Evolutionary conservation across 441 rosid species (phyloP).

Genomic region (Adansonia madagascariensis): DNA sequence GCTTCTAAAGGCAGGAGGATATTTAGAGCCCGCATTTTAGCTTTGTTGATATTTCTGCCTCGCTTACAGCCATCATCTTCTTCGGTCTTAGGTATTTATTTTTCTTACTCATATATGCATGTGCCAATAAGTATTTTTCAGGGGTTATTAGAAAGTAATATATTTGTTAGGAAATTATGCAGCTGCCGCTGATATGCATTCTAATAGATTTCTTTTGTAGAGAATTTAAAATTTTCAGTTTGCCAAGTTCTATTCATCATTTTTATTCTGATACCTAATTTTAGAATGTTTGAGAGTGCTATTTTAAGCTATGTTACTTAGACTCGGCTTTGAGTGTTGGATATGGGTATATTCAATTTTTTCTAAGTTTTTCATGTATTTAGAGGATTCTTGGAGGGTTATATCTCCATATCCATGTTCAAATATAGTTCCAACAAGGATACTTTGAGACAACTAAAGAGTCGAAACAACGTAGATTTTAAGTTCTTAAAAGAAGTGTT

Average conservation of each 20-base stretch:
- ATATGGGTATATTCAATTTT: too few relatives aligned
- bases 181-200: conserved; percentile 18
- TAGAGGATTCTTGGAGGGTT: too few relatives aligned
- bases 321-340: too few relatives aligned
- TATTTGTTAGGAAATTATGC: conserved; percentile 28
- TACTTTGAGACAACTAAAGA: too few relatives aligned
- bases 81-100: conserved; percentile 32
- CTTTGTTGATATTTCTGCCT: conserved; percentile 18
- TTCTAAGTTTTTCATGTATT: too few relatives aligned
- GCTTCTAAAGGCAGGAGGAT: conserved; percentile 21
- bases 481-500: not conserved
- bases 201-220: conserved; percentile 16
- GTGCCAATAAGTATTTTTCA: conserved; percentile 38
- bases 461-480: too few relatives aligned
- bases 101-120: conserved; percentile 23
- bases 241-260: conserved; percentile 4
- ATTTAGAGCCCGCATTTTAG: conserved; percentile 24
- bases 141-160: conserved; percentile 19
- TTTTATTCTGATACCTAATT: not conserved
- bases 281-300: not conserved
- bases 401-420: too few relatives aligned
- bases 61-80: conserved; percentile 15
- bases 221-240: conserved; percentile 17
- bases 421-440: too few relatives aligned
- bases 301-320: too few relatives aligned